Evolutionary conservation across 192 early-diverging fungal genomes (phyloP).

Genomic region (Linderina pennispora): DNA sequence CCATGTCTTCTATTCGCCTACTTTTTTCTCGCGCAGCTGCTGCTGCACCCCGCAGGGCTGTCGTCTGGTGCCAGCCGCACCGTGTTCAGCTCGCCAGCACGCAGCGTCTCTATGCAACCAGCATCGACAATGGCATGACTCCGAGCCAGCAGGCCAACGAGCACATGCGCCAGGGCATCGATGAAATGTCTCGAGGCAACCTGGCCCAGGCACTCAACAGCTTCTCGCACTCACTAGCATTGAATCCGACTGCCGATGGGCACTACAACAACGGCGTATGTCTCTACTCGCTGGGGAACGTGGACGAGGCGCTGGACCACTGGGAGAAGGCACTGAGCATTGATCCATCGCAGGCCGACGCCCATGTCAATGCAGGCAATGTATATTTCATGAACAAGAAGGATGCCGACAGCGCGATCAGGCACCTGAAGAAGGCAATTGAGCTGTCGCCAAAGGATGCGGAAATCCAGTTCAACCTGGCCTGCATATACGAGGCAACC

Average conservation of each 20-base stretch:
- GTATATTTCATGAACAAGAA: slow-evolving; percentile 47
- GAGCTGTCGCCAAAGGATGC: slow-evolving; percentile 59
- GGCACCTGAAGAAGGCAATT: slow-evolving; percentile 52
- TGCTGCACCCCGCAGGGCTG: not conserved
- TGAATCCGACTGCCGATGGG: slow-evolving; percentile 13
- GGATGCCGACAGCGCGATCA: slow-evolving; percentile 43
- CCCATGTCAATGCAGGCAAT: slow-evolving; percentile 66
- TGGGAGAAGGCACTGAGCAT: slow-evolving; percentile 55
- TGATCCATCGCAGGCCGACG: slow-evolving; percentile 52
- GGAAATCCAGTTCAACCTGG: slow-evolving; percentile 62
- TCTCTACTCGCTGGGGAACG: slow-evolving; percentile 43
- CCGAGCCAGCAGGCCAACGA: slow-evolving; percentile 8
- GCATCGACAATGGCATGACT: not conserved
- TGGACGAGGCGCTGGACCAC: slow-evolving; percentile 48
- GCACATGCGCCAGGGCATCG: slow-evolving; percentile 5
- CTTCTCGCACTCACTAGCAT: not conserved
- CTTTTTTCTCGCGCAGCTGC: not conserved
- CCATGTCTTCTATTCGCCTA: not conserved
- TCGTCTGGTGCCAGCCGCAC: too few relatives aligned
- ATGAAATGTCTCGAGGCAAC: slow-evolving; percentile 9
- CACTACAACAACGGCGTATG: slow-evolving; percentile 34
- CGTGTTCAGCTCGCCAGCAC: too few relatives aligned
- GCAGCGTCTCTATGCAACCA: not conserved
- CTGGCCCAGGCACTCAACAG: not conserved
- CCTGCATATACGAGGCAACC: slow-evolving; percentile 55